Evolutionary conservation across 1,284 basidiomycete species (phyloP).

Genomic region (Bjerkandera adusta): DNA sequence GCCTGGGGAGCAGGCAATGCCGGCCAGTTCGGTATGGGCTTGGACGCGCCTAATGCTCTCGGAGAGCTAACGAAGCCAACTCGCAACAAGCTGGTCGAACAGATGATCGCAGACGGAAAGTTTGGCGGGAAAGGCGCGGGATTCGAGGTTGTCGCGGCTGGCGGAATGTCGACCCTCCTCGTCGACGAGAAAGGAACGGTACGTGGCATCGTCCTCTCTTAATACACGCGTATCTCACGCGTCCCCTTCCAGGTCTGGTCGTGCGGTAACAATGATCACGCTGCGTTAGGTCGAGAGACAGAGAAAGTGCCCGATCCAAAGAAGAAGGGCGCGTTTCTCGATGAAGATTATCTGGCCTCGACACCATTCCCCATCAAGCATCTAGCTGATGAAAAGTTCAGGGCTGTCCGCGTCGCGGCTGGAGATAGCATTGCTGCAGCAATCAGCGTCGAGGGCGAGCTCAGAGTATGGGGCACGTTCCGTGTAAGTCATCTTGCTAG

Average conservation of each 20-base stretch:
- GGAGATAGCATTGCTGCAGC: conserved; percentile 85
- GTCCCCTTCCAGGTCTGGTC: conserved; percentile 63
- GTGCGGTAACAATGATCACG: conserved; percentile 91
- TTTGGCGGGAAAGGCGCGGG: conserved; percentile 71
- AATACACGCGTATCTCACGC: background rate
- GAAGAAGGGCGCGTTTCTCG: conserved; percentile 43
- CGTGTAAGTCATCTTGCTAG: conserved; percentile 53
- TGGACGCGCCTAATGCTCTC: conserved; percentile 55
- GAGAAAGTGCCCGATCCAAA: conserved; percentile 20
- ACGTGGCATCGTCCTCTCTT: conserved; percentile 32
- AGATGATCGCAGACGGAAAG: conserved; percentile 59
- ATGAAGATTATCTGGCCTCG: conserved; percentile 75
- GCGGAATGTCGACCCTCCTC: conserved; percentile 82
- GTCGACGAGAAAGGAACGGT: conserved; percentile 83
- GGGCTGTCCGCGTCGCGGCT: conserved; percentile 76
- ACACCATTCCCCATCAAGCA: conserved; percentile 71
- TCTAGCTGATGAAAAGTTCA: conserved; percentile 75
- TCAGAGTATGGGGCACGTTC: conserved; percentile 91
- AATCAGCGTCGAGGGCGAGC: conserved; percentile 71
- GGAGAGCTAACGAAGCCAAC: conserved; percentile 71
- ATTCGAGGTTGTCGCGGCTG: conserved; percentile 71
- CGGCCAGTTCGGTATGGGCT: conserved; percentile 84
- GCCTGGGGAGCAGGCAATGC: conserved; percentile 86
- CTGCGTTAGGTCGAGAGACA: conserved; percentile 78
- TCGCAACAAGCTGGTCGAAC: conserved; percentile 59